Evolutionary conservation across 2,329 filamentous ascomycete genomes (phyloP), one percentile per base, ranked within the genome.

Genomic region (Epichloe aotearoae): DNA sequence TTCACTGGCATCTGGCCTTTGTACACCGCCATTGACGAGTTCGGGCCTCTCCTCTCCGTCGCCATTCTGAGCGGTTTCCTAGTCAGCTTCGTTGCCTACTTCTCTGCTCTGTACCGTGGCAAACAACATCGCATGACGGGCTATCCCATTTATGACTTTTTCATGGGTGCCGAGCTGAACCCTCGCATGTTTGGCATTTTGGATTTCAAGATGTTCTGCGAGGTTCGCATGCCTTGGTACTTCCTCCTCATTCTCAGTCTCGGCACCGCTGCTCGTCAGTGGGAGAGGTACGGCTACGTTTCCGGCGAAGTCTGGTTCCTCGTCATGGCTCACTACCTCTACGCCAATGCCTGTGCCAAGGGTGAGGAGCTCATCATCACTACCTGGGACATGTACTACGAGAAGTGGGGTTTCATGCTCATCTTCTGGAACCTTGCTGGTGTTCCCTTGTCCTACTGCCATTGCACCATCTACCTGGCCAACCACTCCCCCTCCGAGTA

Each of bases 381-480:
- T 8, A 93, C 88, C 47, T 95, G 89, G 68, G 89, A 95, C 62
- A 95, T 95, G 84, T 95, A 94, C 74, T 91, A 88, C 61, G 89
- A 95, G 75, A 95, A 95, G 72, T 90, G 87, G 80, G 89, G 89
- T 49, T 95, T 95, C 74, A 95, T 95, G 89, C 79, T 95, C 58
- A 94, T 94, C 67, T 95, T 95, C 79, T 95, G 89, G 89, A 95
- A 95, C 69, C 74, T 95, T 65, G 88, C 89, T 45, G 89, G 89
- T 58, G 89, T 95, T 26, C 89, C 89, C 14, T 76, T 95, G 49
- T 89, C 83, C 50, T 95, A 95, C 76, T 95, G 88, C 73, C 89
- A 95, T 74, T 93, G 86, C 77, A 91, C 86, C 46, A 81, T 95
- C 60, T 95, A 86, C 70, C 77, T 95, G 47, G 88, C 88, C 57